phyloP scores from a whole-genome alignment of 1,284 basidiomycete species.

The Cryptococcus maquisensis region DNA sequence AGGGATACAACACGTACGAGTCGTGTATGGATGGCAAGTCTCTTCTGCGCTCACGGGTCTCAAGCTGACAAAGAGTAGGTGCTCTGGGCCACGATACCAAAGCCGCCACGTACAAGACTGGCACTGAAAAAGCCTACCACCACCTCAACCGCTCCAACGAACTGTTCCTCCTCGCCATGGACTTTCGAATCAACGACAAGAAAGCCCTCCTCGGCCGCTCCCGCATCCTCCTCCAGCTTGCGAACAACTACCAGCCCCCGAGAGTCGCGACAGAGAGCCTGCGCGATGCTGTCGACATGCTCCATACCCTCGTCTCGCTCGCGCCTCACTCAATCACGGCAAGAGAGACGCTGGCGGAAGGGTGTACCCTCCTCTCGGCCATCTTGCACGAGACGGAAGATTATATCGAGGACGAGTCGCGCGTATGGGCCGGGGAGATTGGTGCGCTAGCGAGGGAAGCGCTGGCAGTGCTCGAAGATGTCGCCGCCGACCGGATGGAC shows the following conservation, averaged over 20 bases:
- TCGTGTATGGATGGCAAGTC: constrained; percentile 44
- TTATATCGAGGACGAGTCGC: constrained; percentile 23
- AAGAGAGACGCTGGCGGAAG: constrained; percentile 27
- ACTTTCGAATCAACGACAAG: constrained; percentile 21
- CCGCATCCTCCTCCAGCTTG: constrained; percentile 37
- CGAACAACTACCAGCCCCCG: constrained; percentile 31
- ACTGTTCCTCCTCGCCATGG: constrained; percentile 34
- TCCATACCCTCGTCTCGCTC: constrained; percentile 21
- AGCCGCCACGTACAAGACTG: constrained; percentile 31
- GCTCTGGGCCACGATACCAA: constrained; percentile 42
- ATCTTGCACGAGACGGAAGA: constrained; percentile 28
- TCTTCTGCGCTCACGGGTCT: background rate
- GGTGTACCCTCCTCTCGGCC: constrained; percentile 23
- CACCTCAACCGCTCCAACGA: constrained; percentile 41
- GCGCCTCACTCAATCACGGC: constrained; percentile 28
- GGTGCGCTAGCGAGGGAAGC: constrained; percentile 37
- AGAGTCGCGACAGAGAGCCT: constrained; percentile 26
- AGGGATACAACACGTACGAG: constrained; percentile 29
- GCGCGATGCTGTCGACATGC: constrained; percentile 23
- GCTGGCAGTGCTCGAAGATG: constrained; percentile 37
- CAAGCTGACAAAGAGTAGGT: constrained; percentile 15
- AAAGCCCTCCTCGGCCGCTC: constrained; percentile 36
- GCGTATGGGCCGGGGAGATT: constrained; percentile 33
- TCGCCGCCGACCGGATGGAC: constrained; percentile 44
- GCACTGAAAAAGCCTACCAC: constrained; percentile 41